Percentiles rank a stretch among this genome's conserved stretches.
Evolutionary conservation across 2,329 filamentous ascomycete genomes (phyloP).

Genomic region (Neophaeococcomyces aloes): DNA sequence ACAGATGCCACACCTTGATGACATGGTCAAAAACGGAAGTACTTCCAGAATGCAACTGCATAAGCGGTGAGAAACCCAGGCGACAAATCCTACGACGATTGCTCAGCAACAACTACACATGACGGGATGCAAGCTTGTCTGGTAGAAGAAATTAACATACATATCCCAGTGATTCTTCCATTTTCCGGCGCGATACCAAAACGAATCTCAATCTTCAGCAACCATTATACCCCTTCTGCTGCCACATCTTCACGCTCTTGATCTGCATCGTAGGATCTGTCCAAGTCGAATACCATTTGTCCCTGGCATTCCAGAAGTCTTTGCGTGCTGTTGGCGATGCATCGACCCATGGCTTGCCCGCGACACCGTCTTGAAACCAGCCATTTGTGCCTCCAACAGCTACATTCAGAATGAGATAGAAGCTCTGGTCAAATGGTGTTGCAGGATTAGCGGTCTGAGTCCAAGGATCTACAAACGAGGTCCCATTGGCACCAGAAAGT

Average conservation of each 20-base stretch:
- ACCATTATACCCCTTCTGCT: conserved; percentile 37
- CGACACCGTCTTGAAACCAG: conserved; percentile 66
- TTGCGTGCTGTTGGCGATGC: conserved; percentile 53
- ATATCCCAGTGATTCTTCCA: too few species aligned
- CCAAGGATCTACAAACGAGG: conserved; percentile 55
- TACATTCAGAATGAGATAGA: conserved; percentile 66
- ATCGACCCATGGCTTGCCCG: conserved; percentile 71
- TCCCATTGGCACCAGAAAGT: conserved; percentile 53
- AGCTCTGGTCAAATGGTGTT: conserved; percentile 64
- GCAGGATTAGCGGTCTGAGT: conserved; percentile 47
- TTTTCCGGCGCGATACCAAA: too few species aligned
- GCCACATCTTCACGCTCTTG: conserved; percentile 59
- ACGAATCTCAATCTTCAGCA: too few species aligned
- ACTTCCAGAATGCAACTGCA: too few species aligned
- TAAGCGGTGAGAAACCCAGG: too few species aligned
- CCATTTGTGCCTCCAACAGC: conserved; percentile 70
- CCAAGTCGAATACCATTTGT: conserved; percentile 63
- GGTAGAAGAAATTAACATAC: too few species aligned
- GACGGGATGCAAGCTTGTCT: too few species aligned
- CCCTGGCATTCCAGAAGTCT: conserved; percentile 64
- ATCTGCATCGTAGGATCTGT: conserved; percentile 52
- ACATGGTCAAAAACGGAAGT: too few species aligned
- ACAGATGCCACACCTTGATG: too few species aligned
- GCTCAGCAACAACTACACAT: too few species aligned
- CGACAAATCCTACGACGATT: too few species aligned